These are phyloP conservation scores for Phyllosticta citrichinensis DNA, from an alignment of 2,329 filamentous ascomycete species.

Conservation along the genomic window DNA sequence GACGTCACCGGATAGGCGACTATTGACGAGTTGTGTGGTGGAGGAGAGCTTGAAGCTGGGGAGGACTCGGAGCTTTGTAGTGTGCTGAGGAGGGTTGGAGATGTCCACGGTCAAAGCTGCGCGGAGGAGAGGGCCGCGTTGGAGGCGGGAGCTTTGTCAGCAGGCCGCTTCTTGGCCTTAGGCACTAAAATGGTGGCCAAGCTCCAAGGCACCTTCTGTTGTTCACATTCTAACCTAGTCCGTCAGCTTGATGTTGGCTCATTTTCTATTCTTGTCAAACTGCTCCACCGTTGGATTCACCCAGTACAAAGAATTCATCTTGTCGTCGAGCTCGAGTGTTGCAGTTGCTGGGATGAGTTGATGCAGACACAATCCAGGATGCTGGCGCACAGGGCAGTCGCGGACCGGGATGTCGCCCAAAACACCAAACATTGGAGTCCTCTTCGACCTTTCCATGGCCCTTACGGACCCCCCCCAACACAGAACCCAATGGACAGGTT, in stretches of 20 bases:
- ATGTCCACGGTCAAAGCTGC: too few relatives aligned
- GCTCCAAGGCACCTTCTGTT: too few relatives aligned
- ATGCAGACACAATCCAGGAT: not conserved
- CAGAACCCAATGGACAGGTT: conserved; percentile 68
- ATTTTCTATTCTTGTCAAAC: not conserved
- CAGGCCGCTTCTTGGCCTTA: too few relatives aligned
- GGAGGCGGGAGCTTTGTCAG: not conserved
- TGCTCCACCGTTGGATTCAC: not conserved
- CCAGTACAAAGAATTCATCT: not conserved
- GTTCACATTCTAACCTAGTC: too few relatives aligned
- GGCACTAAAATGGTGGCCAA: too few relatives aligned
- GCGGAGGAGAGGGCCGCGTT: not conserved
- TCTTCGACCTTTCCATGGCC: conserved; percentile 7
- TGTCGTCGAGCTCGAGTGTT: not conserved
- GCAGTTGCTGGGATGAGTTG: not conserved
- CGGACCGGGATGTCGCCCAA: conserved; percentile 1
- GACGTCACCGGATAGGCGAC: too few relatives aligned
- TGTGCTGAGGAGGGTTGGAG: not conserved
- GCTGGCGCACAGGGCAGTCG: conserved; percentile 1
- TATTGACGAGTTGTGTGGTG: not conserved
- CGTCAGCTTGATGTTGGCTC: not conserved
- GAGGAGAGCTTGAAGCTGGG: not conserved
- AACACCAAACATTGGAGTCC: conserved; percentile 2
- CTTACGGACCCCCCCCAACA: not conserved
- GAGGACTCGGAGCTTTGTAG: too few relatives aligned